Evolutionary conservation across 192 early-diverging fungal genomes (phyloP).

Genomic region (Chytriomyces sp.): DNA sequence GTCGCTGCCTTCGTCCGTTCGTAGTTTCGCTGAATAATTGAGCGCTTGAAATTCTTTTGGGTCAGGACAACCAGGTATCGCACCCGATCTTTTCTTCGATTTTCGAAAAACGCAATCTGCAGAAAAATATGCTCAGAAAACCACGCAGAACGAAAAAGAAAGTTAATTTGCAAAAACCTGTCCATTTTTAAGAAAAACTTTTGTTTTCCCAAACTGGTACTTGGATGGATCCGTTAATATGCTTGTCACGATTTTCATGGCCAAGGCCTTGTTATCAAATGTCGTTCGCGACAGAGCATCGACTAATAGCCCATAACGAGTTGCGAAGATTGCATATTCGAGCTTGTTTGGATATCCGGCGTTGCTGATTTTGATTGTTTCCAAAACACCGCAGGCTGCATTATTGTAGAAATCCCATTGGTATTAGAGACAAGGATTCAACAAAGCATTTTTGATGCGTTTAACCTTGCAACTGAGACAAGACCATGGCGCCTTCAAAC

Average conservation of each 20-base stretch:
- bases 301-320: conserved; percentile 55
- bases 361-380: conserved; percentile 91
- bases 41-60: conserved; percentile 86
- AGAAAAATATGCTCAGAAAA: neutral
- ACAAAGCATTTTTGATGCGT: neutral
- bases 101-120: conserved; percentile 81
- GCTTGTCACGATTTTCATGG: conserved; percentile 74
- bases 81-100: conserved; percentile 81
- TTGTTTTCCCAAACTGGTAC: conserved; percentile 89
- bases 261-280: conserved; percentile 45
- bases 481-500: conserved; percentile 90
- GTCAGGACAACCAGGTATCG: conserved; percentile 78
- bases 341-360: conserved; percentile 84
- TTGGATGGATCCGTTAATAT: conserved; percentile 77
- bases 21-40: conserved; percentile 55
- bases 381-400: conserved; percentile 84
- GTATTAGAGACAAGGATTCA: neutral
- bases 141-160: too few species aligned
- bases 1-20: conserved; percentile 54
- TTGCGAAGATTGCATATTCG: conserved; percentile 81
- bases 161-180: conserved; percentile 44
- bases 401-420: neutral
- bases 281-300: conserved; percentile 10
- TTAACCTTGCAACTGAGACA: conserved; percentile 73
- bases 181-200: conserved; percentile 97